Conservation (phyloP, 179 eudicot genomes). For the Spinacia oleracea region DNA sequence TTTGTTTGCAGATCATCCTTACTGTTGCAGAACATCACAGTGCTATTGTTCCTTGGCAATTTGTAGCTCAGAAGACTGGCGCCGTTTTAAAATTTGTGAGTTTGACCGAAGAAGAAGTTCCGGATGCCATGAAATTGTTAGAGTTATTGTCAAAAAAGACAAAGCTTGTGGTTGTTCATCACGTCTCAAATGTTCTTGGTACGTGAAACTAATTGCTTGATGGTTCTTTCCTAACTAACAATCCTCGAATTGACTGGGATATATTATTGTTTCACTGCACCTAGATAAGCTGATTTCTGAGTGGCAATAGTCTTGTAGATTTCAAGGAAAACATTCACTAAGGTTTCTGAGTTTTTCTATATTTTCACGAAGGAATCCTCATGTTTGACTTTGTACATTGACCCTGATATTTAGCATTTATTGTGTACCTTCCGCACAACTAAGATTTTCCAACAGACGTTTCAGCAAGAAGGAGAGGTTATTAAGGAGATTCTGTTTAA, state of each 20-base stretch:
- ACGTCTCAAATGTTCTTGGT: conserved; percentile 92
- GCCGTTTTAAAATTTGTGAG: conserved; percentile 70
- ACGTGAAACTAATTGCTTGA: conserved; percentile 21
- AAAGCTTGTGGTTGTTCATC: conserved; percentile 82
- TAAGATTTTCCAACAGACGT: no score
- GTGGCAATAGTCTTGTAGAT: background rate
- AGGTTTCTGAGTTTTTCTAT: background rate
- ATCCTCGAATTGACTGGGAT: conserved; percentile 4
- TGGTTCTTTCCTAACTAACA: background rate
- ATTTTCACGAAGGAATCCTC: background rate
- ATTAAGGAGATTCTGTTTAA: no score
- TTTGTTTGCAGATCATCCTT: conserved; percentile 59
- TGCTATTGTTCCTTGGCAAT: conserved; percentile 96
- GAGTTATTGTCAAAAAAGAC: conserved; percentile 68
- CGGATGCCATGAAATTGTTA: conserved; percentile 58
- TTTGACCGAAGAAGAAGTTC: conserved; percentile 74
- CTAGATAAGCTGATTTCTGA: background rate
- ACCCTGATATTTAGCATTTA: background rate
- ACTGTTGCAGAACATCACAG: conserved; percentile 98
- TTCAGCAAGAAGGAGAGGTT: no score
- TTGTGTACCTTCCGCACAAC: background rate
- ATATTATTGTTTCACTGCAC: background rate
- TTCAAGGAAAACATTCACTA: background rate
- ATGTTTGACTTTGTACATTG: background rate
- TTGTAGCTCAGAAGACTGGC: conserved; percentile 84